Conservation (phyloP, 169 alveolate genomes). For the Eimeria acervulina region DNA sequence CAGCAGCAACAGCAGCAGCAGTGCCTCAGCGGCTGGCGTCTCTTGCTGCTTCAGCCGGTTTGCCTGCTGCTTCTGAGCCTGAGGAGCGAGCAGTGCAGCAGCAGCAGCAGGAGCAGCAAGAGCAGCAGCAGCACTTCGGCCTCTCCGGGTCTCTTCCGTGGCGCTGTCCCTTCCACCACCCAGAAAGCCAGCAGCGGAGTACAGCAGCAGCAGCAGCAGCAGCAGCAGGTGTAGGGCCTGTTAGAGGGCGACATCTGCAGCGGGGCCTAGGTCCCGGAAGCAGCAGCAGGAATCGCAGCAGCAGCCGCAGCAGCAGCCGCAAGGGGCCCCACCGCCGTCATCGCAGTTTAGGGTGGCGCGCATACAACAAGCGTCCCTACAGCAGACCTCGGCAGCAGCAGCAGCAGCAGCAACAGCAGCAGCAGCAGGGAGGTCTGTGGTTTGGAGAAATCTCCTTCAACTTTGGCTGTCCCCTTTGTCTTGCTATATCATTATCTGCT, state of each 20-base stretch:
- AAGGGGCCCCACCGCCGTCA: slow-evolving; percentile 50
- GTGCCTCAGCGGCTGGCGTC: slow-evolving; percentile 58
- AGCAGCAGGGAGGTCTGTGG: slow-evolving; percentile 6
- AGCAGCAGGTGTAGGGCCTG: background rate
- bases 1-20: slow-evolving; percentile 64
- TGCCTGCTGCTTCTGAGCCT: background rate
- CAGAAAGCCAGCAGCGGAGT: background rate
- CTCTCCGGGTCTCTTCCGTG: background rate
- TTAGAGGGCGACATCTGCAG: slow-evolving; percentile 32
- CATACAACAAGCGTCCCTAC: background rate
- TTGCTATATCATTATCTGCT: slow-evolving; percentile 14
- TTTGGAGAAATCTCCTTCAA: slow-evolving; percentile 2
- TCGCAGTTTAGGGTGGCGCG: background rate
- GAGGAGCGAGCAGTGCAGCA: background rate
- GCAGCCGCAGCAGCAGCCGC: slow-evolving; percentile 48
- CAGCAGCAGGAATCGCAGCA: slow-evolving; percentile 6
- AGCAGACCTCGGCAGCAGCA: slow-evolving; percentile 46
- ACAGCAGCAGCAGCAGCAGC: slow-evolving; percentile 28
- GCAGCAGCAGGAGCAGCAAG: slow-evolving; percentile 44
- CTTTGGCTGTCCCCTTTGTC: slow-evolving; percentile 12
- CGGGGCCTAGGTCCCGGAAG: background rate
- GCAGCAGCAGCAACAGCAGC: slow-evolving; percentile 66
- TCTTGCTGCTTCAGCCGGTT: slow-evolving; percentile 16
- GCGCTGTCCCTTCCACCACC: slow-evolving; percentile 62
- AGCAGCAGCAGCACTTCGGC: slow-evolving; percentile 12